A percentile compares a stretch with the other conserved stretches of the same genome.
phyloP scores from a whole-genome alignment of 2,329 filamentous ascomycete genomes.

The Arthroderma uncinatum region DNA sequence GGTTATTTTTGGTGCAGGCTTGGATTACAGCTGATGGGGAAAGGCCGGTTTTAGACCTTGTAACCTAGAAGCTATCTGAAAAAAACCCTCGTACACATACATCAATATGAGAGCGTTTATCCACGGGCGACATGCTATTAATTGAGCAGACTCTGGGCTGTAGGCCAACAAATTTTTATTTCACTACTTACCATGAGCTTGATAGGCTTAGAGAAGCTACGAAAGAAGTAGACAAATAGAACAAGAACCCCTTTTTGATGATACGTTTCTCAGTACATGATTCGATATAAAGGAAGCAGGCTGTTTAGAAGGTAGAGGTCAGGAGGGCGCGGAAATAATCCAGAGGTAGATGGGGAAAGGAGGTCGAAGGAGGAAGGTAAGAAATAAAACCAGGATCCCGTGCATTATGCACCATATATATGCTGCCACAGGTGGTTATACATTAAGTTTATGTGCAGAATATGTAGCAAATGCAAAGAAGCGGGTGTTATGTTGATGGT shows the following conservation, averaged over 20 bases:
- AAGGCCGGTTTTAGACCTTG: too few relatives aligned
- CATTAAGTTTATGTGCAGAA: background rate
- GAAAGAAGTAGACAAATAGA: background rate
- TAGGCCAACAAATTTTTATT: too few relatives aligned
- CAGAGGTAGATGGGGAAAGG: background rate
- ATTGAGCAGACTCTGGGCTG: too few relatives aligned
- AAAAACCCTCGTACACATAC: too few relatives aligned
- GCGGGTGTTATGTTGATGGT: background rate
- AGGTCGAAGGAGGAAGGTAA: background rate
- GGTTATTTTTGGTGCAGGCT: too few relatives aligned
- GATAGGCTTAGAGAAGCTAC: background rate
- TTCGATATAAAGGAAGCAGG: background rate
- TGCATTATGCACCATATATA: slow-evolving; percentile 3
- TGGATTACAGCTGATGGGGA: too few relatives aligned
- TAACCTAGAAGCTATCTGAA: too few relatives aligned
- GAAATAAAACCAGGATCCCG: background rate
- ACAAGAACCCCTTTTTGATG: slow-evolving; percentile 1
- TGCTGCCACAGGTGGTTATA: background rate
- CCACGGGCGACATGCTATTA: too few relatives aligned
- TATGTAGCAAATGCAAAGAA: background rate
- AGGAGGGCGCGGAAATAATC: background rate
- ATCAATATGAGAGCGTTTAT: too few relatives aligned
- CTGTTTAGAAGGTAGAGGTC: background rate
- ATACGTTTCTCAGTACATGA: slow-evolving; percentile 4
- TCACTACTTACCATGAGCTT: background rate